Conservation (phyloP, 805 yeast genomes). For the Kodamaea kakaduensis region DNA sequence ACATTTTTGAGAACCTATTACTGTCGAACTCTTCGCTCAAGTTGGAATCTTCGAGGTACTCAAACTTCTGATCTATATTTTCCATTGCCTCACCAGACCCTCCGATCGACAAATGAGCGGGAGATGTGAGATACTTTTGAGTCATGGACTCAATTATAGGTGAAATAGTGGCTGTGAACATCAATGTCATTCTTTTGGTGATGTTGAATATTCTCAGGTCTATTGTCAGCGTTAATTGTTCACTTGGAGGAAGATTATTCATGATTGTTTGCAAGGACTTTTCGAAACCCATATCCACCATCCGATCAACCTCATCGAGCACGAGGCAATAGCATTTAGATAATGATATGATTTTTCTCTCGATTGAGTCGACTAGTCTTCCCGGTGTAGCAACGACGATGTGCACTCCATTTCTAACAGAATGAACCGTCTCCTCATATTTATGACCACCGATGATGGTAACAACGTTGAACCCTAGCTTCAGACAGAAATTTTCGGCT, state of each 20-base stretch:
- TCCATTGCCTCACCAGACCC: conserved; percentile 61
- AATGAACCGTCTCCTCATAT: conserved; percentile 64
- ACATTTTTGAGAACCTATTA: conserved; percentile 41
- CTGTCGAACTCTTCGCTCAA: conserved; percentile 33
- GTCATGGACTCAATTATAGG: conserved; percentile 65
- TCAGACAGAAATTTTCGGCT: conserved; percentile 46
- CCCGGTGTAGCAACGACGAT: conserved; percentile 95
- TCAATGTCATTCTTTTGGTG: conserved; percentile 58
- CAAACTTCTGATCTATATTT: conserved; percentile 65
- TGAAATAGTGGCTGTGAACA: conserved; percentile 96
- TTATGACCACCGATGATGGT: conserved; percentile 89
- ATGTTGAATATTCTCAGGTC: conserved; percentile 38
- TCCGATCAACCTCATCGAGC: conserved; percentile 92
- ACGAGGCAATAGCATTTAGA: conserved; percentile 63
- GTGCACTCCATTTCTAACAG: conserved; percentile 63
- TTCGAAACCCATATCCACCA: conserved; percentile 95
- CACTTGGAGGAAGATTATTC: conserved; percentile 45
- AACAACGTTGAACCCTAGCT: conserved; percentile 44
- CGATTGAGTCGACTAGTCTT: conserved; percentile 74
- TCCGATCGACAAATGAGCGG: conserved; percentile 67
- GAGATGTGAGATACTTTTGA: conserved; percentile 53
- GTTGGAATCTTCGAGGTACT: conserved; percentile 19
- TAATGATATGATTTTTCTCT: conserved; percentile 58
- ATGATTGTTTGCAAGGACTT: conserved; percentile 65
- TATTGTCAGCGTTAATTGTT: conserved; percentile 17